Conservation (phyloP, 148 eudicot species). For the Fallopia convolvulus region DNA sequence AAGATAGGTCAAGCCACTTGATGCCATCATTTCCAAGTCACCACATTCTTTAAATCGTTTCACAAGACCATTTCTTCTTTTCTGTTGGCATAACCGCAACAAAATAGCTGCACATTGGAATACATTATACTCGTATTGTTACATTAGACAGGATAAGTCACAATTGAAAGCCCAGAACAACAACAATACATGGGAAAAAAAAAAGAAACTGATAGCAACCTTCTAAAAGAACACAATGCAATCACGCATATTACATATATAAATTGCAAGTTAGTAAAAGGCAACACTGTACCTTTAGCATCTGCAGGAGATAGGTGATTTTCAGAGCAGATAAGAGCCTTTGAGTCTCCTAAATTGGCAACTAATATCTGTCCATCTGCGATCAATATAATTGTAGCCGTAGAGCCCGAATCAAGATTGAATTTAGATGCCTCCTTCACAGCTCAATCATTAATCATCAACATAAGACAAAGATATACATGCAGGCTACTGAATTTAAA, state of each 20-base stretch:
- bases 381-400: conserved; percentile 68
- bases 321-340: conserved; percentile 90
- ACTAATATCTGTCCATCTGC: conserved; percentile 75
- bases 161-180: not conserved
- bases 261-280: conserved; percentile 10
- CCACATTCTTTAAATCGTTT: conserved; percentile 46
- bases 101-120: conserved; percentile 59
- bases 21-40: conserved; percentile 43
- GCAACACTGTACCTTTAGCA: conserved; percentile 61
- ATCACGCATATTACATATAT: not conserved
- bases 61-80: conserved; percentile 40
- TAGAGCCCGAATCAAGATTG: conserved; percentile 74
- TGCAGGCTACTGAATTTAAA: not conserved
- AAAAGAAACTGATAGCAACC: not conserved
- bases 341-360: conserved; percentile 93
- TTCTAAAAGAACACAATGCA: not conserved
- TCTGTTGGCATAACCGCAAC: conserved; percentile 54
- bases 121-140: not conserved
- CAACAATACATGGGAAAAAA: not conserved
- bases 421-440: conserved; percentile 77
- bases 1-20: conserved; percentile 48
- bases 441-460: conserved; percentile 25
- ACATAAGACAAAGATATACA: conserved; percentile 13
- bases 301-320: conserved; percentile 58
- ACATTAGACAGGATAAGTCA: conserved; percentile 8